Evolutionary conservation across 208 protist species (phyloP), one percentile per base, ranked within the genome.

Genomic region (Herpetomonas samuelpessoai): DNA sequence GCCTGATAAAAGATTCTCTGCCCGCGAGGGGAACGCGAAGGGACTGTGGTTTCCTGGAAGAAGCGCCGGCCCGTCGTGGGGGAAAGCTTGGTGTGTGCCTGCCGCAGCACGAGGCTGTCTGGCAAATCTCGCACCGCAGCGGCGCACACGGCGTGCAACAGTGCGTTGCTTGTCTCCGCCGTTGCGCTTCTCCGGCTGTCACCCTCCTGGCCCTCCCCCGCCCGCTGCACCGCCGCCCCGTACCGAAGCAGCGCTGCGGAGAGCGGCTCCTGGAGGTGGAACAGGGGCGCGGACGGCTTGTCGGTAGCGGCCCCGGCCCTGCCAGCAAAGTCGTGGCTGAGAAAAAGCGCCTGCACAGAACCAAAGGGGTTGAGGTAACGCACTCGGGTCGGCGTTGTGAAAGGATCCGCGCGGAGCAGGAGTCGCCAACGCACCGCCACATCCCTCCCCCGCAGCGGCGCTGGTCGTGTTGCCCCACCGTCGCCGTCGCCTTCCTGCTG

Each of bases 211-310:
- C n/a, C 49, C n/a, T n/a, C 45, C 51, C 26, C 58, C 55, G 62
- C 62, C 12, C 9, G 50, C 4, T 38, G 64, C 45, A 74, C 77
- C 16, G 71, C 16, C 24, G 64, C 38, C 1, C 68, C 67, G n/a
- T 62, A 49, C 10, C 76, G 83, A 21, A 76, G 57, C 21, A 89
- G 47, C 21, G 74, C 68, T 0, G 72, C 72, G 19, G 76, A 68
- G 28, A 89, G 64, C 0, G 83, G 66, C 60, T 89, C 78, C 24
- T 76, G 68, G 3, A 89, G 51, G 38, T 66, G 65, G 48, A 89
- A 83, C 22, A 71, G 57, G 49, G 25, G 24, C 19, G 28, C 45
- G 29, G n/a, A 46, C 12, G 47, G 21, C 18, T 41, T 41, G 35
- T 41, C 14, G 35, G 35, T 41, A 14, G 35, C 9, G 9, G 35